Evolutionary conservation across 192 early-diverging fungal genomes (phyloP).

Genomic region (Rhizophagus sp.): DNA sequence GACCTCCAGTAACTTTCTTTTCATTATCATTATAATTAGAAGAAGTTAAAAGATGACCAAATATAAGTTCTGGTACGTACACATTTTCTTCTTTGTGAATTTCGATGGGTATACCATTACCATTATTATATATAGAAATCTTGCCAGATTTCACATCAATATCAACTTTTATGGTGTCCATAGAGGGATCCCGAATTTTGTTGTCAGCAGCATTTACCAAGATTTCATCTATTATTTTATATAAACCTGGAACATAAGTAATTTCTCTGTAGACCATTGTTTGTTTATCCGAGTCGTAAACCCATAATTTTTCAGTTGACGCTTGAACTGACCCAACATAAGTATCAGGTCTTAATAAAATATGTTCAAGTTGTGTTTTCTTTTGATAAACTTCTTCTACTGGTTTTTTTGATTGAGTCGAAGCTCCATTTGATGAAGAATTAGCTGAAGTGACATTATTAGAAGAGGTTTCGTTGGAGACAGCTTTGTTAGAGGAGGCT

Average conservation of each 20-base stretch:
- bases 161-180: slow-evolving; percentile 83
- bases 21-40: slow-evolving; percentile 96
- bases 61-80: slow-evolving; percentile 97
- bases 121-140: slow-evolving; percentile 94
- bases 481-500: no score
- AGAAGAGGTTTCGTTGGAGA: no score
- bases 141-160: slow-evolving; percentile 76
- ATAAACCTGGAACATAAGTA: slow-evolving; percentile 84
- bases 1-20: slow-evolving; percentile 93
- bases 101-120: slow-evolving; percentile 91
- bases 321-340: slow-evolving; percentile 95
- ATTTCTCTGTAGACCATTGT: slow-evolving; percentile 64
- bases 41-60: slow-evolving; percentile 94
- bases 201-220: slow-evolving; percentile 96
- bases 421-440: no score
- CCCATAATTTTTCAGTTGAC: slow-evolving; percentile 80
- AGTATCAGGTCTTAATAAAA: slow-evolving; percentile 91
- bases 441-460: no score
- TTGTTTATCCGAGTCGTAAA: slow-evolving; percentile 69
- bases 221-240: slow-evolving; percentile 99
- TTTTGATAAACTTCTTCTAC: slow-evolving; percentile 94
- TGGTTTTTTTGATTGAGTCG: slow-evolving; percentile 32
- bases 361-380: slow-evolving; percentile 94
- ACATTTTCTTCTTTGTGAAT: slow-evolving; percentile 89
- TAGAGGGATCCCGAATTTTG: slow-evolving; percentile 81